phyloP scores from a whole-genome alignment of 768 basidiomycete genomes.

The Termitomyces sp. region DNA sequence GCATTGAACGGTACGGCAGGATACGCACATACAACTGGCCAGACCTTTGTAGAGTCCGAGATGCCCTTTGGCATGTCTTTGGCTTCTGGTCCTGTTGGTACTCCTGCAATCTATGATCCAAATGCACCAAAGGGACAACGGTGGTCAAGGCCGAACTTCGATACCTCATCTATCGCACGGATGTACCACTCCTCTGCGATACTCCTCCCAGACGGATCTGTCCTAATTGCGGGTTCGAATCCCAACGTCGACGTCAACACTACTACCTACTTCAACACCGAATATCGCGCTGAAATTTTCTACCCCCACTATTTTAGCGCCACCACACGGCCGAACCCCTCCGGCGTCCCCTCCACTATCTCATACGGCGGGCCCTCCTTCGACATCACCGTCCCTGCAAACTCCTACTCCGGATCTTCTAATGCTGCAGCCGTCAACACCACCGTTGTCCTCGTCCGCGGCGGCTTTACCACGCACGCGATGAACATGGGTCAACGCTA shows the following conservation, averaged over 20 bases:
- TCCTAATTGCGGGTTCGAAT: constrained; percentile 89
- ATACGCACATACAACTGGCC: constrained; percentile 57
- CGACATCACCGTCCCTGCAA: constrained; percentile 62
- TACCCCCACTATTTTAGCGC: constrained; percentile 87
- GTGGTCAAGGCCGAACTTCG: constrained; percentile 66
- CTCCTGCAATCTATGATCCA: constrained; percentile 83
- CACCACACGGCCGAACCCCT: constrained; percentile 58
- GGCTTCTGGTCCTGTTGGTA: constrained; percentile 72
- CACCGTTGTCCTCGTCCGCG: constrained; percentile 74
- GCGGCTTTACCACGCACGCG: constrained; percentile 79
- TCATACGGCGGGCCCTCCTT: constrained; percentile 82
- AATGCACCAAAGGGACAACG: constrained; percentile 62
- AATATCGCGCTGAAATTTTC: constrained; percentile 81
- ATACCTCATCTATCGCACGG: constrained; percentile 60
- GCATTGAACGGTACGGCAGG: constrained; percentile 85
- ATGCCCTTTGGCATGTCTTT: constrained; percentile 74
- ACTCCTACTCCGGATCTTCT: constrained; percentile 59
- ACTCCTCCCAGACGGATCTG: constrained; percentile 82
- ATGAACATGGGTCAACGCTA: constrained; percentile 88
- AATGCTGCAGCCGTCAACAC: constrained; percentile 71
- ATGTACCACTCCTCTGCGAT: constrained; percentile 91
- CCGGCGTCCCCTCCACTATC: constrained; percentile 66
- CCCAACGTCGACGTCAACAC: constrained; percentile 81
- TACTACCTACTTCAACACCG: constrained; percentile 61
- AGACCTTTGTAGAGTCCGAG: constrained; percentile 32